Evolutionary conservation across 163 green algal species (phyloP), one percentile per base, ranked within the genome.

Genomic region (Scenedesmus sp.): DNA sequence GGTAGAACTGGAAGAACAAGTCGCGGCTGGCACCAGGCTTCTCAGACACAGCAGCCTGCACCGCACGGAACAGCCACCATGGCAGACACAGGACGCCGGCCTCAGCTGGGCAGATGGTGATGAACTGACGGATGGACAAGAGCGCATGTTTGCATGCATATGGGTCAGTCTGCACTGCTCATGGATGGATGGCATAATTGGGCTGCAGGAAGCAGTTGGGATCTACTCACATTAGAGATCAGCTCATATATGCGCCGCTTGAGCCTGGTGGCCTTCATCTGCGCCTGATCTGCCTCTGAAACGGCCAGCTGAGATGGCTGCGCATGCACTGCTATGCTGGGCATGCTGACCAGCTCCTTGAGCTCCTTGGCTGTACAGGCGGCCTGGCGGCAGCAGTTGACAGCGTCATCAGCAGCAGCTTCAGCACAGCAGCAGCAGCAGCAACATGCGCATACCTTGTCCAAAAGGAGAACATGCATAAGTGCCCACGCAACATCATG

Each of bases 341-440:
- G 70, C 88, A 97, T 91, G 3, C 16, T 89, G 55, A 99, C 94
- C 60, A 99, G 73, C 94, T 99, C 98, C 34, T 98, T 97, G 16
- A 99, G 96, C 95, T 99, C 98, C 91, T 99, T 99, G 66, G 98
- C 94, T 0, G 98, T 99, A 95, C 98, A 99, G 26, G 96, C 95
- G 8, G 97, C 97, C 94, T 98, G 93, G 4, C 74, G 34, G 34
- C 34, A 46, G 34, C 34, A 46, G 34, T 46, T 46, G 34, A 46
- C 34, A 46, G 34, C 34, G 34, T 46, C 34, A 46, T 46, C 34
- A 46, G 34, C 8, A 55, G 79, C 55, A 76, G 56, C 13, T 3
- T 15, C 62, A 82, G 76, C 3, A 4, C 57, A 15, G 57, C 83
- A 77, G 26, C n/a, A 56, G 70, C 70, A 79, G 57, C 23, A 23